Conservation (phyloP, 2,329 filamentous ascomycete species). For the Aspergillus alliaceus region DNA sequence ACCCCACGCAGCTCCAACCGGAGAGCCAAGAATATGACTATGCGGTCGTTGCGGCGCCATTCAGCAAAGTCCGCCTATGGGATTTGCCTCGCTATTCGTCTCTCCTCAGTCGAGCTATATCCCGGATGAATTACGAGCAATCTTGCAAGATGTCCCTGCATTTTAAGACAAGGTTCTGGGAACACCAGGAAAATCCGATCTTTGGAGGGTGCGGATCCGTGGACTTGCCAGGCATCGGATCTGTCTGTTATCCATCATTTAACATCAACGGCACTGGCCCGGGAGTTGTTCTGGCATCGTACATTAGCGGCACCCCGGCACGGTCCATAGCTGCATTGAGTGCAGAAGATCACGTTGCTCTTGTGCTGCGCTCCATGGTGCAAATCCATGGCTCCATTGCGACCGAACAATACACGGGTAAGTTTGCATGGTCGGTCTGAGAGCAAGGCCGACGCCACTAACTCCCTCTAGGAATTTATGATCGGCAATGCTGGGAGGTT, state of each 20-base stretch:
- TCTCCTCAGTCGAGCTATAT: constrained; percentile 51
- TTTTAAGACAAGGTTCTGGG: constrained; percentile 65
- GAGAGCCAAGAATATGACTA: constrained; percentile 63
- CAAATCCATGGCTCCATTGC: constrained; percentile 66
- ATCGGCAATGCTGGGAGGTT: constrained; percentile 65
- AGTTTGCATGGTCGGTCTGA: neutral
- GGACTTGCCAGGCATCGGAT: constrained; percentile 31
- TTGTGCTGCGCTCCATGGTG: constrained; percentile 65
- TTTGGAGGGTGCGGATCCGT: constrained; percentile 53
- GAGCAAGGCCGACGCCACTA: neutral
- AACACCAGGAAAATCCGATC: constrained; percentile 56
- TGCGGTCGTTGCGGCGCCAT: constrained; percentile 64
- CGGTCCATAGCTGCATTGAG: constrained; percentile 25
- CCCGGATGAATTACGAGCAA: constrained; percentile 50
- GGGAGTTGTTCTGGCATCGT: constrained; percentile 47
- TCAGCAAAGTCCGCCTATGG: constrained; percentile 65
- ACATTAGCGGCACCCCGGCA: constrained; percentile 28
- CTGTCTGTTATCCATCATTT: constrained; percentile 38
- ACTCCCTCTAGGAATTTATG: constrained; percentile 44
- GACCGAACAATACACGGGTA: constrained; percentile 62
- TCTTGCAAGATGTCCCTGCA: constrained; percentile 64
- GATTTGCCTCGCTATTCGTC: constrained; percentile 55
- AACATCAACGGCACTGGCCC: constrained; percentile 37
- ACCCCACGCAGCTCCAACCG: constrained; percentile 39
- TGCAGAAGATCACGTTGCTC: constrained; percentile 54